phyloP scores from a whole-genome alignment of 1,139 yeast species.

The Kodamaea derodonti region DNA sequence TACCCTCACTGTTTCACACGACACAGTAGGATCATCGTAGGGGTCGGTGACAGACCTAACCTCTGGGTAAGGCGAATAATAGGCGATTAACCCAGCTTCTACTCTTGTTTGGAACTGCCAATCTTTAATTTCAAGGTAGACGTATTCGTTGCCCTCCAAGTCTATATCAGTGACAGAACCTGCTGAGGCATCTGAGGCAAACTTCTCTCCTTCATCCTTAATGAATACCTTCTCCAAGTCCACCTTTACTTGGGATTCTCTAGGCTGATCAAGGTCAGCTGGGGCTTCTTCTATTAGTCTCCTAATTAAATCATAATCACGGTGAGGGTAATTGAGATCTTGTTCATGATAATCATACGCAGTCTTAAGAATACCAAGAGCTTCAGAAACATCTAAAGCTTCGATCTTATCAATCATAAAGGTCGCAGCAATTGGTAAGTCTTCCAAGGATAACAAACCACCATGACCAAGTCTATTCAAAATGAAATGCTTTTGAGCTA shows the following conservation, averaged over 20 bases:
- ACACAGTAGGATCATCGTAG: constrained; percentile 44
- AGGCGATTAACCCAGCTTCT: constrained; percentile 34
- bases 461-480: constrained; percentile 26
- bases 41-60: constrained; percentile 58
- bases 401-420: constrained; percentile 22
- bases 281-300: constrained; percentile 7
- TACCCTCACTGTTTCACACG: constrained; percentile 55
- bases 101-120: constrained; percentile 15
- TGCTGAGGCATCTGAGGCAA: neutral
- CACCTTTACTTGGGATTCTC: neutral
- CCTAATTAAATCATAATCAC: constrained; percentile 12
- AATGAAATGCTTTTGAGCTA: constrained; percentile 23
- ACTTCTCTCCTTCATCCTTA: neutral
- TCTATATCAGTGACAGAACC: neutral
- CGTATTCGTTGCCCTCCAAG: constrained; percentile 1
- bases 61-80: constrained; percentile 61
- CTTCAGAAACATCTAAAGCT: constrained; percentile 13
- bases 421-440: constrained; percentile 27
- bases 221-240: constrained; percentile 4
- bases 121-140: constrained; percentile 7
- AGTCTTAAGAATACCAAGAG: constrained; percentile 17
- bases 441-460: constrained; percentile 24
- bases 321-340: constrained; percentile 23
- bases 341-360: constrained; percentile 16
- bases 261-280: constrained; percentile 1